phyloP scores from a whole-genome alignment of 225 moss, liverwort and hornwort genomes.

The Neckera pumila region DNA sequence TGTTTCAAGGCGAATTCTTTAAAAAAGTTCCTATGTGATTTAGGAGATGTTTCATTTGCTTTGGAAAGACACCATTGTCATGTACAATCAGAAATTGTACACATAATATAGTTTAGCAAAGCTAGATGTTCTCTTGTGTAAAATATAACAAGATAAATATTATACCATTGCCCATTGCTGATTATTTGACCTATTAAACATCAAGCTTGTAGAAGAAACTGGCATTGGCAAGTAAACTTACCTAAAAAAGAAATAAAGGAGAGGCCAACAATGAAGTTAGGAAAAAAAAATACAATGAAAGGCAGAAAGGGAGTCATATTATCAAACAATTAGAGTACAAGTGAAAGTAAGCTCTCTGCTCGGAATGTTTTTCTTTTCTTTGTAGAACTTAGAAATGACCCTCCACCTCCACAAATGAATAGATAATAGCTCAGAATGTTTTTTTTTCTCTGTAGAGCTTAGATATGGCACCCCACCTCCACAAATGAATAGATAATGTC shows the following conservation, averaged over 20 bases:
- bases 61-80: rapidly evolving
- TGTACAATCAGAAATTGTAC: background rate
- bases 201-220: rapidly evolving
- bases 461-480: background rate
- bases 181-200: background rate
- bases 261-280: too few relatives aligned
- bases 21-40: background rate
- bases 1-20: background rate
- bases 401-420: too few relatives aligned
- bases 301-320: rapidly evolving
- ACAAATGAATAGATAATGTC: background rate
- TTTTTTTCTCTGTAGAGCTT: too few relatives aligned
- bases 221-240: rapidly evolving
- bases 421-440: background rate
- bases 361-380: too few relatives aligned
- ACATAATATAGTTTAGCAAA: background rate
- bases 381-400: background rate
- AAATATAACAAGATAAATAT: too few relatives aligned
- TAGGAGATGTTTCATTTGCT: too few relatives aligned
- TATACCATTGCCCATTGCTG: rapidly evolving
- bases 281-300: too few relatives aligned
- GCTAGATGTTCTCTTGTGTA: rapidly evolving
- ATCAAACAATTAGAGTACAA: too few relatives aligned
- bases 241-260: too few relatives aligned
- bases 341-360: background rate